Base-by-base conservation (phyloP, 148 eudicot genomes). In the Spergularia marina region DNA sequence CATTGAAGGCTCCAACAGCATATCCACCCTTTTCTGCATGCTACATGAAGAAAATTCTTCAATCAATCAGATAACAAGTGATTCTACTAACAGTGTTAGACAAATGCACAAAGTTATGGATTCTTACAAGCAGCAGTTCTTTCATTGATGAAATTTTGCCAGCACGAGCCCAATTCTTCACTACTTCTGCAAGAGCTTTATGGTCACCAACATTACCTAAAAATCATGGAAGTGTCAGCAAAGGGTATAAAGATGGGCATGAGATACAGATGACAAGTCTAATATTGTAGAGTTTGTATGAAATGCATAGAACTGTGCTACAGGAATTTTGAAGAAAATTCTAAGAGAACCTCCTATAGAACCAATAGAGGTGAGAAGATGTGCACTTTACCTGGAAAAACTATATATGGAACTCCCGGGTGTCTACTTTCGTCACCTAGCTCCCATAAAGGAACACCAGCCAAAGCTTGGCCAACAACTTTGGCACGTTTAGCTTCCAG, bases 1-100 rank as follows among this genome's bases (percentile, higher is more conserved):
- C 94, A 77, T 95, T 95, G 85, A 95, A 95, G 65, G 99, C 97
- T 80, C 99, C 99, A 81, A 95, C 85, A 75, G 99, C 99, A 83
- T 95, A 95, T 66, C 92, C 92, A 56, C 89, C 94, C 70, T 83
- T 91, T 84, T 95, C 92, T 40, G 99, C 99, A 81, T 86, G 86
- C 99, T 95, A 59, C 66, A 85, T 30, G 72, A 40, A 44, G 12
- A 70, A 21, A 70, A 51, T 63, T 68, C 77, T 63, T 68, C 77
- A 64, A 77, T 58, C 55, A 60, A 65, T 78, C 40, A 73, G 25
- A 57, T 70, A 57, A 16, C 55, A 59, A 59, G 68, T 16, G 69
- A 64, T 36, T 41, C 16, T 16, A 81, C 62, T 15, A 14, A 53
- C 3, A 23, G 53, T 11, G 40, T 71, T 63, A 25, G 21, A 72